A percentile compares a stretch with the other conserved stretches of the same genome.
Evolutionary conservation across 192 early-diverging fungal genomes (phyloP).

Genomic region (Entomortierella beljakovae): DNA sequence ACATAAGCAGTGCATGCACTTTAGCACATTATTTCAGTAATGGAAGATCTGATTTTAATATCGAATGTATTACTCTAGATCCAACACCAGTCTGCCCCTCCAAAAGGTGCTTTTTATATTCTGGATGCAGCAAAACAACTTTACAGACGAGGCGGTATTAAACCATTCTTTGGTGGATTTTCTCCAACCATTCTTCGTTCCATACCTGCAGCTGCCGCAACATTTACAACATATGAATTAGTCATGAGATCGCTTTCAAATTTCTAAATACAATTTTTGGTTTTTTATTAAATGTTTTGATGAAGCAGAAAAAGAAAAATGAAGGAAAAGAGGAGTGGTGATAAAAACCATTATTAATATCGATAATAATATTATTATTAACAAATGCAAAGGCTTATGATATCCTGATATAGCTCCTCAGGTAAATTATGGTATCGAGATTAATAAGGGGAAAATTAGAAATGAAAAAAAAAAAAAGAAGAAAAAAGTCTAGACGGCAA

Average conservation of each 20-base stretch:
- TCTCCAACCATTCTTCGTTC: conserved; percentile 66
- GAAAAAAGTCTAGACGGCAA: conserved; percentile 12
- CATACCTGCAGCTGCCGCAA: conserved; percentile 83
- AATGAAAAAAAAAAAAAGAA: neutral
- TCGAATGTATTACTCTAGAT: conserved; percentile 36
- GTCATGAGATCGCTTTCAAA: conserved; percentile 57
- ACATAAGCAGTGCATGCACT: too few species aligned
- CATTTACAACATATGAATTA: conserved; percentile 82
- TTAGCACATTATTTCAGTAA: neutral
- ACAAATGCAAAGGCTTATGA: too few species aligned
- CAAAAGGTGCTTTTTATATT: conserved; percentile 71
- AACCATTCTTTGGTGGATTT: conserved; percentile 76
- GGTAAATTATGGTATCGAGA: neutral
- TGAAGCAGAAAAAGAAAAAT: neutral
- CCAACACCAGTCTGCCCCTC: conserved; percentile 72
- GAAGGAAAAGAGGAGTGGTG: neutral
- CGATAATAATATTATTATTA: neutral
- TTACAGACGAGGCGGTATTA: conserved; percentile 64
- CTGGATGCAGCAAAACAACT: conserved; percentile 63
- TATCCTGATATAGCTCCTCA: too few species aligned
- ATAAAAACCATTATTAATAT: neutral
- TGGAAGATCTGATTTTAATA: neutral
- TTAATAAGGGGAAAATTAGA: neutral
- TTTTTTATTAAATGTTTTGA: conserved; percentile 11
- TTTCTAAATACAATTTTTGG: neutral